These are phyloP conservation scores for Chaetomium strumarium DNA, from an alignment of 2,329 filamentous ascomycete genomes.

Conservation along the genomic window DNA sequence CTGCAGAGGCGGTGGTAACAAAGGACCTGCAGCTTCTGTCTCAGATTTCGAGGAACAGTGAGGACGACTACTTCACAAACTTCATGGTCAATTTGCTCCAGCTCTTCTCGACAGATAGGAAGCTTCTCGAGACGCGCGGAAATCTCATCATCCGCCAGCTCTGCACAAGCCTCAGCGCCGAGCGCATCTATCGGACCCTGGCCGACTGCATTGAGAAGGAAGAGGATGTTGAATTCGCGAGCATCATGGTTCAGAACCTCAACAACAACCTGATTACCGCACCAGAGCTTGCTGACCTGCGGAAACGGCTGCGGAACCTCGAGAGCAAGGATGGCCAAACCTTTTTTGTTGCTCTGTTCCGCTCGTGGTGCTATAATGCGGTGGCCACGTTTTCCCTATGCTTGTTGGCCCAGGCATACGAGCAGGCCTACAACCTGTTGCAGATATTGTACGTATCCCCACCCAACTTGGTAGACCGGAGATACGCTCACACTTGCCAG, in stretches of 20 bases:
- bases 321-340: constrained; percentile 93
- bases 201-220: constrained; percentile 97
- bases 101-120: constrained; percentile 89
- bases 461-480: neutral
- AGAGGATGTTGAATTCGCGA: constrained; percentile 96
- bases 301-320: constrained; percentile 82
- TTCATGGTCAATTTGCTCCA: constrained; percentile 98
- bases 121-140: constrained; percentile 82
- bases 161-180: constrained; percentile 85
- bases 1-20: constrained; percentile 90
- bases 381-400: constrained; percentile 97
- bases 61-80: constrained; percentile 94
- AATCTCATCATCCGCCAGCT: constrained; percentile 96
- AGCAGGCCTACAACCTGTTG: constrained; percentile 92
- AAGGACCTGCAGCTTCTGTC: constrained; percentile 89
- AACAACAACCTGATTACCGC: constrained; percentile 99
- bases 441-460: constrained; percentile 70
- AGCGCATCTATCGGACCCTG: constrained; percentile 90
- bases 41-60: constrained; percentile 92
- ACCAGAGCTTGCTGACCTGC: constrained; percentile 83
- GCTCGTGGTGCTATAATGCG: constrained; percentile 97
- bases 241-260: constrained; percentile 98
- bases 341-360: constrained; percentile 90
- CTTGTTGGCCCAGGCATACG: constrained; percentile 91
- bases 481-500: constrained; percentile 39